Percentiles rank a stretch among this genome's conserved stretches.
These are phyloP conservation scores for Rhynchospora tenuis DNA, from an alignment of 176 grass and related monocot genomes.

Conservation along the genomic window DNA sequence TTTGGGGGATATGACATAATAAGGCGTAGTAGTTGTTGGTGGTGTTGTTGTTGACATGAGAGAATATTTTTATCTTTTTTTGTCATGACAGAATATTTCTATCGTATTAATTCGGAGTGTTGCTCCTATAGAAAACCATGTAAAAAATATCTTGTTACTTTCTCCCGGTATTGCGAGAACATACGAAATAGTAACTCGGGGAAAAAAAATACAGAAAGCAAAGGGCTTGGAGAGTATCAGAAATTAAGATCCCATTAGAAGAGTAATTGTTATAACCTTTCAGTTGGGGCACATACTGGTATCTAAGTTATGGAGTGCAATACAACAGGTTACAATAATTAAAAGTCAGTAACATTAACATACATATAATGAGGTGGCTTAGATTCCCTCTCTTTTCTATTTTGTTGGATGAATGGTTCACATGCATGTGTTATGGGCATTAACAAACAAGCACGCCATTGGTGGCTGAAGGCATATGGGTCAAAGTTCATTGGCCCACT, in stretches of 20 bases:
- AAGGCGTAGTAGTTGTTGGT: too few relatives aligned
- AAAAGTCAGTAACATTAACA: neutral
- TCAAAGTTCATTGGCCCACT: neutral
- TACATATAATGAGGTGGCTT: neutral
- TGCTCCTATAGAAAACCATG: too few relatives aligned
- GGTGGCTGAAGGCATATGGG: neutral
- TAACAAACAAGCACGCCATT: neutral
- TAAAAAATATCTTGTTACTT: neutral
- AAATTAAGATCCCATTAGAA: neutral
- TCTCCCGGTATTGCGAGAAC: neutral
- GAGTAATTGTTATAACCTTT: neutral
- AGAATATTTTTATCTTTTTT: neutral
- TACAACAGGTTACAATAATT: neutral
- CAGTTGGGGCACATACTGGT: neutral
- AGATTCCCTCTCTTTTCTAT: neutral
- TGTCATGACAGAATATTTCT: neutral
- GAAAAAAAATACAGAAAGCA: neutral
- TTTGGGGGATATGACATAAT: too few relatives aligned
- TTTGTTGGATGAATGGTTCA: neutral
- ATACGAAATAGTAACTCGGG: neutral
- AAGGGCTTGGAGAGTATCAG: neutral
- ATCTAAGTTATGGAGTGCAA: neutral
- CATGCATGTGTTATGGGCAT: conserved; percentile 15
- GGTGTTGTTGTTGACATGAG: too few relatives aligned
- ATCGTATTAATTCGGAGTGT: too few relatives aligned